Percentiles rank a stretch among this genome's conserved stretches.
These are phyloP conservation scores for Ophiostoma sp. DNA, from an alignment of 2,329 filamentous ascomycete genomes.

Conservation along the genomic window DNA sequence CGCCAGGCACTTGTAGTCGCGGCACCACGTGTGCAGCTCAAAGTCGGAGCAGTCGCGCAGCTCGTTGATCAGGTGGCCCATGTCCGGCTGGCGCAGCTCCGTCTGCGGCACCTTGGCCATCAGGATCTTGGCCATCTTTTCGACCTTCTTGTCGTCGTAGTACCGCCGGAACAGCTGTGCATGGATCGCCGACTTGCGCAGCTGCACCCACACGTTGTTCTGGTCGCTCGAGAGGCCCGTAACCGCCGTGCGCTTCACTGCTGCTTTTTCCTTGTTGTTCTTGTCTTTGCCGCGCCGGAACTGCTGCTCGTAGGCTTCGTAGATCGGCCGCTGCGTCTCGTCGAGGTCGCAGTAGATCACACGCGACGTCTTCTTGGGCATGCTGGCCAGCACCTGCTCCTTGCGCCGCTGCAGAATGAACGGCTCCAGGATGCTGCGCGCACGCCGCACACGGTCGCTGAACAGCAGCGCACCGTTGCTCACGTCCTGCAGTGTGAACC, in stretches of 20 bases:
- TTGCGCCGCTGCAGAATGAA: constrained; percentile 95
- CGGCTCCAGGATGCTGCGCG: constrained; percentile 85
- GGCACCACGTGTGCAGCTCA: constrained; percentile 60
- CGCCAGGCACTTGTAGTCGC: constrained; percentile 51
- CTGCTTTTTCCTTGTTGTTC: constrained; percentile 37
- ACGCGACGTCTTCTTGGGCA: constrained; percentile 72
- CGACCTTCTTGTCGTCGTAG: constrained; percentile 68
- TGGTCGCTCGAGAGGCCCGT: constrained; percentile 46
- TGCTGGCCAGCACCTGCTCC: constrained; percentile 76
- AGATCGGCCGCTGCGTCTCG: constrained; percentile 64
- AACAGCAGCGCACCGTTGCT: constrained; percentile 80
- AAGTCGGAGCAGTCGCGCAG: constrained; percentile 58
- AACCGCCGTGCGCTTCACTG: not conserved
- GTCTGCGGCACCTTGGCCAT: constrained; percentile 60
- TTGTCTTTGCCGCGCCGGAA: constrained; percentile 52
- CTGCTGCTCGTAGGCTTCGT: constrained; percentile 58
- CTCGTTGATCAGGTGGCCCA: constrained; percentile 50
- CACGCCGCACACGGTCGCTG: constrained; percentile 76
- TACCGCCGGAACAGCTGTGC: constrained; percentile 78
- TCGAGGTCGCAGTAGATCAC: constrained; percentile 80
- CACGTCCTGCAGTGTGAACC: constrained; percentile 74
- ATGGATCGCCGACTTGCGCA: constrained; percentile 88
- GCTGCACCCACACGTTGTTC: constrained; percentile 77
- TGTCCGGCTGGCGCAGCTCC: constrained; percentile 48
- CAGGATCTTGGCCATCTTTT: constrained; percentile 66